Conservation (phyloP, 441 rosid genomes). For the Lepidium campestre region DNA sequence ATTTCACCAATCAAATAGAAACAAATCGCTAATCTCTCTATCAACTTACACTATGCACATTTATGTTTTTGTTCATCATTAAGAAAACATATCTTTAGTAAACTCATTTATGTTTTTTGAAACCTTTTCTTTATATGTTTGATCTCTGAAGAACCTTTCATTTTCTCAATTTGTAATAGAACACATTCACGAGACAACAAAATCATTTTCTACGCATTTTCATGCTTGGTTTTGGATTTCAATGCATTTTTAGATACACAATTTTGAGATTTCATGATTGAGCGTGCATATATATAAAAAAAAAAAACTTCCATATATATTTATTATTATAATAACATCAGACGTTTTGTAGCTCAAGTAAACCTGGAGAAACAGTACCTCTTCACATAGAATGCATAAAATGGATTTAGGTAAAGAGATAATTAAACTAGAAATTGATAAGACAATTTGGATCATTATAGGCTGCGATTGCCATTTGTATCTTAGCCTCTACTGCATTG, state of each 20-base stretch:
- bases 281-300: background rate
- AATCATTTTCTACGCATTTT: too few species aligned
- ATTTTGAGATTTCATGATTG: background rate
- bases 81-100: background rate
- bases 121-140: background rate
- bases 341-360: background rate
- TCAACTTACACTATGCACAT: background rate
- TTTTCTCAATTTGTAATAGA: too few species aligned
- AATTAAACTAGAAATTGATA: background rate
- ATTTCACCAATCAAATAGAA: background rate
- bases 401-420: background rate
- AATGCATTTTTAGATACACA: background rate
- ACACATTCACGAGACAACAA: too few species aligned
- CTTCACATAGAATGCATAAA: background rate
- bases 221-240: background rate
- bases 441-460: constrained; percentile 22
- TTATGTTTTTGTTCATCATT: background rate
- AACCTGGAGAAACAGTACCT: background rate
- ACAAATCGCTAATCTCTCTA: background rate
- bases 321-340: background rate
- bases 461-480: constrained; percentile 27
- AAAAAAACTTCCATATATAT: too few species aligned
- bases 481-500: constrained; percentile 8
- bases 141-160: too few species aligned
- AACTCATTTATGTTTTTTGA: background rate